Evolutionary conservation across 2,329 filamentous ascomycete genomes (phyloP).

Genomic region (Phyllosticta citribraziliensis): DNA sequence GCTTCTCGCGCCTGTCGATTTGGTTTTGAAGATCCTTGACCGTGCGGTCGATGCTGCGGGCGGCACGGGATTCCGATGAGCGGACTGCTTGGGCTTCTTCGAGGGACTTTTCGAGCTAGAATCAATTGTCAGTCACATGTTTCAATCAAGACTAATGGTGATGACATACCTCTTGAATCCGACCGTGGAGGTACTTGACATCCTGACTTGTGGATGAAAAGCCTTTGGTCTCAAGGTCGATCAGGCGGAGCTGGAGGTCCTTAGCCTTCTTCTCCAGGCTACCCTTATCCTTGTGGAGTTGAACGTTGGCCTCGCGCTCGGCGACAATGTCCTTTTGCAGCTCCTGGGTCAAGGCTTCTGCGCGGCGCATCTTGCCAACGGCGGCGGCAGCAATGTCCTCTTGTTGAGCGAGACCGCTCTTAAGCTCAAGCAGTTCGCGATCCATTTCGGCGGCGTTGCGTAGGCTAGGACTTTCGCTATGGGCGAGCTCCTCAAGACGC

Average conservation of each 20-base stretch:
- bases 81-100: slow-evolving; percentile 73
- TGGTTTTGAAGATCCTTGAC: slow-evolving; percentile 90
- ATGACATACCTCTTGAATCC: slow-evolving; percentile 78
- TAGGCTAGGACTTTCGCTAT: slow-evolving; percentile 76
- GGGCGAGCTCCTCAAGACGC: slow-evolving; percentile 77
- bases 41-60: slow-evolving; percentile 85
- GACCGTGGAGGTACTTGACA: slow-evolving; percentile 86
- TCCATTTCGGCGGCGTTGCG: slow-evolving; percentile 84
- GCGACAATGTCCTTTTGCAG: slow-evolving; percentile 85
- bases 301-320: slow-evolving; percentile 72
- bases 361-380: slow-evolving; percentile 92
- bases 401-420: slow-evolving; percentile 79
- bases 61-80: slow-evolving; percentile 71
- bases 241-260: slow-evolving; percentile 78
- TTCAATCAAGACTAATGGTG: background rate
- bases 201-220: slow-evolving; percentile 92
- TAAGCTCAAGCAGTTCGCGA: slow-evolving; percentile 80
- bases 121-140: slow-evolving; percentile 12
- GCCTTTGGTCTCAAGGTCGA: slow-evolving; percentile 94
- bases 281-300: slow-evolving; percentile 83
- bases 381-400: slow-evolving; percentile 87
- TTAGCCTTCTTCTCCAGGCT: slow-evolving; percentile 80
- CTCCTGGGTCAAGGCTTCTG: slow-evolving; percentile 77
- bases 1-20: slow-evolving; percentile 87
- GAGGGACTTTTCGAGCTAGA: slow-evolving; percentile 75